These are phyloP conservation scores for Annulohypoxylon maeteangense DNA, from an alignment of 495 filamentous ascomycete species.

Conservation along the genomic window DNA sequence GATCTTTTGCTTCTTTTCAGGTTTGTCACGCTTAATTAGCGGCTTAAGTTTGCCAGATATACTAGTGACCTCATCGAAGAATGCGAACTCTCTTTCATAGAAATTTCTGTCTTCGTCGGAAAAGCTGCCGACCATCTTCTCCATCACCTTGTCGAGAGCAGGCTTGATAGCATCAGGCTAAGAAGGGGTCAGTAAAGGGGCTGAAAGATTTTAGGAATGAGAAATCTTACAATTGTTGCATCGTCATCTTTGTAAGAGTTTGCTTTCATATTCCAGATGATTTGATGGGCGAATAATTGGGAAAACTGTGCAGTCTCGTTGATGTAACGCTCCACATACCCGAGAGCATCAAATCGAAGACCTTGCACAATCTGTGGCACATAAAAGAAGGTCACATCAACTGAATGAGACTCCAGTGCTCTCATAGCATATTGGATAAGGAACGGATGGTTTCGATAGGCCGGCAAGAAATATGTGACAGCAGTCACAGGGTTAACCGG, in stretches of 20 bases:
- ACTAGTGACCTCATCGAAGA: constrained; percentile 96
- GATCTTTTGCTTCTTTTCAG: constrained; percentile 98
- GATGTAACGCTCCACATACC: constrained; percentile 96
- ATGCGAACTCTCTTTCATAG: constrained; percentile 94
- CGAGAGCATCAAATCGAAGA: constrained; percentile 91
- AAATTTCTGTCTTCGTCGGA: constrained; percentile 79
- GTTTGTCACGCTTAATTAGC: constrained; percentile 89
- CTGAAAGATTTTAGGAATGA: background rate
- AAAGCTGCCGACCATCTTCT: constrained; percentile 83
- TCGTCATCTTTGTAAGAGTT: constrained; percentile 99
- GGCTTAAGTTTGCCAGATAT: constrained; percentile 96
- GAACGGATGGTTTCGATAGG: constrained; percentile 93
- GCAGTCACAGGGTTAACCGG: constrained; percentile 93
- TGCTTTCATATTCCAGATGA: constrained; percentile 99
- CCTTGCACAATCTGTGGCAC: constrained; percentile 98
- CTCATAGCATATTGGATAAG: constrained; percentile 98
- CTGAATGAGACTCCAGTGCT: constrained; percentile 88
- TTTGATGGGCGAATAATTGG: constrained; percentile 97
- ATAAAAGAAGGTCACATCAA: constrained; percentile 98
- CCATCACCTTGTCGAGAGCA: constrained; percentile 89
- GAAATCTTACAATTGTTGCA: constrained; percentile 76
- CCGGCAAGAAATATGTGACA: constrained; percentile 89
- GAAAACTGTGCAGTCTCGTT: constrained; percentile 95
- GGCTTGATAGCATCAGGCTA: constrained; percentile 94
- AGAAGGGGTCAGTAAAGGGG: constrained; percentile 48